A percentile compares a stretch with the other conserved stretches of the same genome.
These are phyloP conservation scores for Chaetomium globosum DNA, from an alignment of 2,329 filamentous ascomycete species.

Conservation along the genomic window DNA sequence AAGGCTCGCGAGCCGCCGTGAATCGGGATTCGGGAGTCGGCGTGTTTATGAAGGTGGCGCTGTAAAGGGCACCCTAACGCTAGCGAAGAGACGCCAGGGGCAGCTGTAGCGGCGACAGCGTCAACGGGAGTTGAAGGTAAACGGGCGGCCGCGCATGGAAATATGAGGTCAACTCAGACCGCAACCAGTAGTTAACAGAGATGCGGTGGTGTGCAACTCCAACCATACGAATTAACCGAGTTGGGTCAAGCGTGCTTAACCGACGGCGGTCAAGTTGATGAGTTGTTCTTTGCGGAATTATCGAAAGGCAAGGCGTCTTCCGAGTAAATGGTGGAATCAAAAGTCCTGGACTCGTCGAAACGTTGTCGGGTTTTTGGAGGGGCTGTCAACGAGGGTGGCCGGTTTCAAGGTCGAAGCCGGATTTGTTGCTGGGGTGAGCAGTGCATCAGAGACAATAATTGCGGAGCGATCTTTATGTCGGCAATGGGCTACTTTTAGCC, in stretches of 20 bases:
- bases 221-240: conserved; percentile 31
- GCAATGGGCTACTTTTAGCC: conserved; percentile 11
- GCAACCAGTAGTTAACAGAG: conserved; percentile 23
- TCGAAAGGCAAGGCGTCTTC: background rate
- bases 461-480: conserved; percentile 7
- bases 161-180: conserved; percentile 38
- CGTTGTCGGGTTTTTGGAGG: conserved; percentile 24
- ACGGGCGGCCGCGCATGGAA: conserved; percentile 36
- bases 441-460: conserved; percentile 28
- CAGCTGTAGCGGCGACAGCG: conserved; percentile 13
- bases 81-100: conserved; percentile 23
- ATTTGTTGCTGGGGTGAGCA: conserved; percentile 25
- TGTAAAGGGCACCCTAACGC: conserved; percentile 12
- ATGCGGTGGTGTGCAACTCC: conserved; percentile 21
- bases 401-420: conserved; percentile 32
- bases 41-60: conserved; percentile 9
- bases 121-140: conserved; percentile 12
- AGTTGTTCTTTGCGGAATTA: background rate
- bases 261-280: background rate
- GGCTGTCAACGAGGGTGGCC: conserved; percentile 21
- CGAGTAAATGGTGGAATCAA: conserved; percentile 16
- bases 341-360: conserved; percentile 30
- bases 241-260: conserved; percentile 20
- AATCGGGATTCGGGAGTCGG: background rate
- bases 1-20: conserved; percentile 18